A percentile compares a stretch with the other conserved stretches of the same genome.
These are phyloP conservation scores for Cercophora scortea DNA, from an alignment of 495 filamentous ascomycete species.

Conservation along the genomic window DNA sequence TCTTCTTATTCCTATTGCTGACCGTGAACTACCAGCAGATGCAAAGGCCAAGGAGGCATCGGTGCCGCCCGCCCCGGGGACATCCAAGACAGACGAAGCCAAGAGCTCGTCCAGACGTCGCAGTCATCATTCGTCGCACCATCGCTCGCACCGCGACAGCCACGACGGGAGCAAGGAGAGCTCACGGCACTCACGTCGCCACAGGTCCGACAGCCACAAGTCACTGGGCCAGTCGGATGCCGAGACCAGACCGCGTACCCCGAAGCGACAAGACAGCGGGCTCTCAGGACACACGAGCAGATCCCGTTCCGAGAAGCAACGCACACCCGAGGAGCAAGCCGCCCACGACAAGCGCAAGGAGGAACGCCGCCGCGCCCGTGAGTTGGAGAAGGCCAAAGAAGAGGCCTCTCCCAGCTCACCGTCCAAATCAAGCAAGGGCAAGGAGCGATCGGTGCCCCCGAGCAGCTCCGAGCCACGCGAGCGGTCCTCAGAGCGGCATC, in stretches of 20 bases:
- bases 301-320: slow-evolving; percentile 21
- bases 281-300: slow-evolving; percentile 22
- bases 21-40: slow-evolving; percentile 39
- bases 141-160: slow-evolving; percentile 22
- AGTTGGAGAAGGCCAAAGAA: slow-evolving; percentile 16
- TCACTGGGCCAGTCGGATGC: slow-evolving; percentile 21
- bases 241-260: slow-evolving; percentile 17
- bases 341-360: slow-evolving; percentile 37
- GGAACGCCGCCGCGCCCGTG: slow-evolving; percentile 20
- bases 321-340: slow-evolving; percentile 37
- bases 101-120: slow-evolving; percentile 26
- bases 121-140: slow-evolving; percentile 25
- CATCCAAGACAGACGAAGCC: slow-evolving; percentile 21
- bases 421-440: not conserved
- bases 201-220: slow-evolving; percentile 24
- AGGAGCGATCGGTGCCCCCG: not conserved
- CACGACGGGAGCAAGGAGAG: slow-evolving; percentile 23
- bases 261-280: slow-evolving; percentile 26
- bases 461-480: slow-evolving; percentile 4
- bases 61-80: slow-evolving; percentile 5
- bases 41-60: slow-evolving; percentile 15
- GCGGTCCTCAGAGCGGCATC: slow-evolving; percentile 19
- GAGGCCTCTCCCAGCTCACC: slow-evolving; percentile 6
- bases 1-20: slow-evolving; percentile 33
- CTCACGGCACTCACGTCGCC: slow-evolving; percentile 24